Evolutionary conservation across 108 stramenopile species (phyloP), one percentile per base, ranked within the genome.

Genomic region (Nannochloropsis oceanica): DNA sequence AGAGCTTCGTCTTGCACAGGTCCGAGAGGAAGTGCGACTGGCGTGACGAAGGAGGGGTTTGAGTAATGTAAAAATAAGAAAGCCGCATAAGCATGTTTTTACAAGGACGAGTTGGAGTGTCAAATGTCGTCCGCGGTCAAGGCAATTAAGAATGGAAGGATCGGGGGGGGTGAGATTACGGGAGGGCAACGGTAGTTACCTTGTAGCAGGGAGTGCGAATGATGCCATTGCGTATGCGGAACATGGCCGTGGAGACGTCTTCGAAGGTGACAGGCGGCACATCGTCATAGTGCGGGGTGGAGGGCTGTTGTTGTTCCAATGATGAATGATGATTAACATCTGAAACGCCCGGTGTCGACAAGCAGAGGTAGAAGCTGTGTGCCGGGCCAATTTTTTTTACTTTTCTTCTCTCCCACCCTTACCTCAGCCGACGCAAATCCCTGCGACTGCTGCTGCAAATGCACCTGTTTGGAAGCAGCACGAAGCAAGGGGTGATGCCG

Each of bases 221-320:
- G n/a, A 91, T 89, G 2, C 91, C 91, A 50, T 43, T 25, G 0
- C 89, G 91, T 27, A 91, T 90, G 25, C 88, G 85, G 85, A 89
- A 90, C 88, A 90, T 85, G 20, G 91, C 91, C 82, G 85, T 90
- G 84, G 85, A 86, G 20, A 91, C 85, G 80, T 91, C 88, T 86
- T 91, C 81, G 43, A 88, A 83, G 43, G 26, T 27, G 8, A 87
- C 14, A 24, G 43, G 43, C 3, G 59, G 59, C 2, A 7, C 59
- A 7, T 73, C 59, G 59, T 73, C 59, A n/a, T 22, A 73, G n/a
- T 73, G 59, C 59, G 59, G 59, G 22, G 59, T 73, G 59, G 59
- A 73, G 59, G 59, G n/a, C 59, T 34, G 34, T 34, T 34, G 34
- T 34, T 34, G 34, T 34, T 34, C 34, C 34, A 34, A 34, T 34